Base-by-base conservation (phyloP, 169 alveolate species). In the Babesia ovata region DNA sequence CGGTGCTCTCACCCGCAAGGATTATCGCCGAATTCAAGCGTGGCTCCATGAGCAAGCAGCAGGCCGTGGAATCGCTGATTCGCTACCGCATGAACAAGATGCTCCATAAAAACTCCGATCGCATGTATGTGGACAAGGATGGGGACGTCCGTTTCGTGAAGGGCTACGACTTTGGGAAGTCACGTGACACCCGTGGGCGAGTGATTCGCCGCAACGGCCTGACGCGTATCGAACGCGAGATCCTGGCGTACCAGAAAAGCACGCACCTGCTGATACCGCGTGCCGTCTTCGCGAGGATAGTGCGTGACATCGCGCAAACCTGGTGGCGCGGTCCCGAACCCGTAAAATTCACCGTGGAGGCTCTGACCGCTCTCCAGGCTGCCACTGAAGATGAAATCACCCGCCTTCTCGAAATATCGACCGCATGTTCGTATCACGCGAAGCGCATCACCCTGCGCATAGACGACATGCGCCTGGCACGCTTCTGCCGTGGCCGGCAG, bases 341-440 rank as follows among this genome's bases (percentile, higher is more conserved):
- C 19, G 75, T 83, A 3, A 73, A 75, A 70, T 83, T 83, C 83
- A 83, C 90, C 17, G 90, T 83, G 39, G 90, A 83, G 70, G 90
- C 90, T 12, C 79, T 83, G 33, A 52, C 90, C 2, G 90, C 90
- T 0, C 71, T 83, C 14, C 90, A 83, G 58, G 82, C 84, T 19
- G 90, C 90, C n/a, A 75, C 90, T 12, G 90, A 83, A 57, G 90
- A 83, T 26, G 90, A 83, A 50, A 83, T 83, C 22, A 83, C 77
- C 7, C 57, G 75, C 17, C 60, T 83, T 14, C 71, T 83, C 17
- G 90, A 83, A 48, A 83, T 75, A 22, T 83, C 90, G 13, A 83
- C 90, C 2, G 90, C 86, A 2, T 75, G 86, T 24, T 83, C 90
- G 19, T 59, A 75, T 33, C 90, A 83, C 52, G 90, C 90, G 21